Evolutionary conservation across 805 yeast species (phyloP), one percentile per base, ranked within the genome.

Genomic region (Geotrichum ghanense): DNA sequence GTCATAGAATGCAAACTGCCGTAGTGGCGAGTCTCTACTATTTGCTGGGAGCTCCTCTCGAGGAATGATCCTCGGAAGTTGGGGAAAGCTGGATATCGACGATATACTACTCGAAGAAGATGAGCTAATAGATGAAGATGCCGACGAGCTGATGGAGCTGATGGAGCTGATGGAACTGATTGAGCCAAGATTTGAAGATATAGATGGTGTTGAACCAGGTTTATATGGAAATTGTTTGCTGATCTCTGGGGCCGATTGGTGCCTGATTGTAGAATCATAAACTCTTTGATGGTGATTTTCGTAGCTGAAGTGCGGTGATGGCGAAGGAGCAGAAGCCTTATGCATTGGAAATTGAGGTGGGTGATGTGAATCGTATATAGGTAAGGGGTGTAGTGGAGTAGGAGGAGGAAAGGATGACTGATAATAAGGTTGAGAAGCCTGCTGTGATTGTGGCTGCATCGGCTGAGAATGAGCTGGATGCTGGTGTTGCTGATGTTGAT

Each of bases 371-470:
- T 31, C 37, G 37, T 31, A 31, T 16, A 31, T n/a, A 12, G 37
- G 37, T 10, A 19, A 31, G 5, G 37, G 37, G 16, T 31, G 37
- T 6, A 31, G 12, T n/a, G 37, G 37, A 31, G 37, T 31, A 10
- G 37, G 37, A 6, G 17, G 37, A 6, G 37, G 10, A 31, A n/a
- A 31, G n/a, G n/a, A n/a, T 6, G 37, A 12, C 37, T 31, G 47
- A 3, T 41, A 48, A 31, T 27, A 48, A n/a, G 26, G 46, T 41
- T 48, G 48, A 42, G n/a, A n/a, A 14, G 47, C 22, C 26, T n/a
- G 44, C 5, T 31, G 3, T 16, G 44, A 16, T 22, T 37, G 41
- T 10, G 7, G 19, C 10, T 9, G 9, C 19, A 10, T 22, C 10
- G 17, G 41, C 16, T 19, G 41, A 37, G 41, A 19, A 10, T 37